These are phyloP conservation scores for Botrytis porri DNA, from an alignment of 2,329 filamentous ascomycete genomes.

Conservation along the genomic window DNA sequence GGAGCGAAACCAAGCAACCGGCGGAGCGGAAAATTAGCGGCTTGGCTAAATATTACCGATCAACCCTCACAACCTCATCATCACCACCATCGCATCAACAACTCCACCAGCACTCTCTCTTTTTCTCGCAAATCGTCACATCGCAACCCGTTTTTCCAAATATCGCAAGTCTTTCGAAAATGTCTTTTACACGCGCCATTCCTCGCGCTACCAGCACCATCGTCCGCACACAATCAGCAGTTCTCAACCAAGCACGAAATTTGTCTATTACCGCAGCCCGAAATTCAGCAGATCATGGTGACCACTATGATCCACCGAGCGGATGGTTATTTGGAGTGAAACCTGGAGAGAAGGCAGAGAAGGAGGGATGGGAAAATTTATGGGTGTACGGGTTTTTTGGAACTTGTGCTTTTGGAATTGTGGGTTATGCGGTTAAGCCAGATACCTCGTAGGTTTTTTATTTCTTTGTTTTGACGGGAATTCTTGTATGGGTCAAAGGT, in stretches of 20 bases:
- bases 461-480: constrained; percentile 15
- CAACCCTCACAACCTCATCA: constrained; percentile 4
- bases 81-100: neutral
- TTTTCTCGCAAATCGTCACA: neutral
- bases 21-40: constrained; percentile 12
- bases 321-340: constrained; percentile 94
- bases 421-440: constrained; percentile 94
- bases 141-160: too few species aligned
- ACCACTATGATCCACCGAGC: constrained; percentile 80
- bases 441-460: constrained; percentile 84
- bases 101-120: neutral
- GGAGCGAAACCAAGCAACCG: neutral
- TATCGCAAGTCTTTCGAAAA: neutral
- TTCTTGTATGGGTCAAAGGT: neutral
- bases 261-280: neutral
- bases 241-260: constrained; percentile 4
- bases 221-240: neutral
- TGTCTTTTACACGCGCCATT: constrained; percentile 13
- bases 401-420: constrained; percentile 65
- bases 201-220: constrained; percentile 6
- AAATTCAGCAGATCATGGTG: constrained; percentile 29
- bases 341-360: constrained; percentile 91
- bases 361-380: constrained; percentile 92
- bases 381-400: constrained; percentile 85
- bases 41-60: constrained; percentile 16